Conservation (phyloP, 345 rosid species). For the Eucalyptus virginea region DNA sequence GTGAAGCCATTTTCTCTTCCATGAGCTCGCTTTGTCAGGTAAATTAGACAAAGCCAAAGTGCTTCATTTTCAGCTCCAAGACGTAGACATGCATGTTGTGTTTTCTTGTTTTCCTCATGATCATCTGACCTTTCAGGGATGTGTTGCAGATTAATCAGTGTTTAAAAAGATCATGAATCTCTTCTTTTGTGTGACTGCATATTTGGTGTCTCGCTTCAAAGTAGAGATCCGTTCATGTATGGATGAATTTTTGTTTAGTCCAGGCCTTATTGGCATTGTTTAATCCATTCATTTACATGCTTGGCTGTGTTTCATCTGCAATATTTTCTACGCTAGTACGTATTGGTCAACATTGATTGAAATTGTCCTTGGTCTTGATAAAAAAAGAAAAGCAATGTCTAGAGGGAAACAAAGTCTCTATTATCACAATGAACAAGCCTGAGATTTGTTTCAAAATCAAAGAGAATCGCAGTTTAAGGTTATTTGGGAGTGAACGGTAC, state of each 20-base stretch:
- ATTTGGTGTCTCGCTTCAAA: not conserved
- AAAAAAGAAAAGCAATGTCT: not conserved
- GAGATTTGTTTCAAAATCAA: not conserved
- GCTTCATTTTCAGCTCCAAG: not conserved
- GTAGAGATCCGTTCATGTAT: not conserved
- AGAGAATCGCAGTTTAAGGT: not conserved
- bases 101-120: not conserved
- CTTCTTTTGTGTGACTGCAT: not conserved
- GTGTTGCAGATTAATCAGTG: not conserved
- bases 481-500: not conserved
- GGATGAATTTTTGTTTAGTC: not conserved
- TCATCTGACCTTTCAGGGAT: not conserved
- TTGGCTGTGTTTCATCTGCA: not conserved
- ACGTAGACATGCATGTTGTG: not conserved
- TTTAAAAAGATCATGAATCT: not conserved
- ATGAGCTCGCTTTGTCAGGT: not conserved
- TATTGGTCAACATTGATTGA: not conserved
- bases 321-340: not conserved
- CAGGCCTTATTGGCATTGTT: not conserved
- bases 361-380: not conserved
- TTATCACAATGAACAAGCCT: not conserved
- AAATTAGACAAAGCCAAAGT: not conserved
- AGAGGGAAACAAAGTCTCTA: not conserved
- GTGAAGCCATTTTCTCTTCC: not conserved
- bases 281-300: not conserved